These are phyloP conservation scores for Veloboletus limbatus DNA, from an alignment of 1,284 basidiomycete genomes.

Conservation along the genomic window DNA sequence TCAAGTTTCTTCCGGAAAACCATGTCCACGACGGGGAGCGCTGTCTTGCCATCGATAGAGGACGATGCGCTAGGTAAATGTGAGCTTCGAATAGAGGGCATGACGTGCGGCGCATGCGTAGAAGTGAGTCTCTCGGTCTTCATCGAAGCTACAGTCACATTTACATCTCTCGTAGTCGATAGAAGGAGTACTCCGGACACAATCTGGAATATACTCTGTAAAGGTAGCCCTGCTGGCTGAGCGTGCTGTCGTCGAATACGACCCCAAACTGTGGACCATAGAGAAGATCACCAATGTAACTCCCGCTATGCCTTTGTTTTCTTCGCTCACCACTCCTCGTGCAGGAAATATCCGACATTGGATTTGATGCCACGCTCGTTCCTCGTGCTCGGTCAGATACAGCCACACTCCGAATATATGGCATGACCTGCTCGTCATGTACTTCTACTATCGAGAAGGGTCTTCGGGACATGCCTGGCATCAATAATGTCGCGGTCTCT, in stretches of 20 bases:
- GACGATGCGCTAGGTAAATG: conserved; percentile 52
- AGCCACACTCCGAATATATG: conserved; percentile 78
- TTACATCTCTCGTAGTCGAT: conserved; percentile 66
- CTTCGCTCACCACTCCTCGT: conserved; percentile 13
- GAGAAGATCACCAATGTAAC: conserved; percentile 77
- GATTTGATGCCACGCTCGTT: conserved; percentile 83
- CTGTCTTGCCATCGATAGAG: conserved; percentile 13
- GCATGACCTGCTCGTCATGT: conserved; percentile 89
- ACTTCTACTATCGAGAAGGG: conserved; percentile 76
- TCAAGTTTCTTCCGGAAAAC: conserved; percentile 4
- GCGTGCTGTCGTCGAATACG: conserved; percentile 88
- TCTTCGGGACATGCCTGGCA: conserved; percentile 71
- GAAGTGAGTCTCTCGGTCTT: conserved; percentile 52
- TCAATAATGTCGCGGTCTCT: conserved; percentile 71
- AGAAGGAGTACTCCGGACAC: conserved; percentile 82
- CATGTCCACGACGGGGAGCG: conserved; percentile 8
- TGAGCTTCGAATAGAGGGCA: conserved; percentile 82
- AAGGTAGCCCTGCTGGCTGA: conserved; percentile 95
- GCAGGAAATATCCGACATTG: conserved; percentile 89
- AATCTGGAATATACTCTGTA: conserved; percentile 83
- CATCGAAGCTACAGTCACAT: neutral
- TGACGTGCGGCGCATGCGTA: conserved; percentile 91
- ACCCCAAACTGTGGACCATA: conserved; percentile 75
- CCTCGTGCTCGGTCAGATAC: conserved; percentile 60
- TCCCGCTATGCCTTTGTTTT: conserved; percentile 8